Base-by-base conservation (phyloP, 768 basidiomycete genomes). In the Vishniacozyma victoriae region DNA sequence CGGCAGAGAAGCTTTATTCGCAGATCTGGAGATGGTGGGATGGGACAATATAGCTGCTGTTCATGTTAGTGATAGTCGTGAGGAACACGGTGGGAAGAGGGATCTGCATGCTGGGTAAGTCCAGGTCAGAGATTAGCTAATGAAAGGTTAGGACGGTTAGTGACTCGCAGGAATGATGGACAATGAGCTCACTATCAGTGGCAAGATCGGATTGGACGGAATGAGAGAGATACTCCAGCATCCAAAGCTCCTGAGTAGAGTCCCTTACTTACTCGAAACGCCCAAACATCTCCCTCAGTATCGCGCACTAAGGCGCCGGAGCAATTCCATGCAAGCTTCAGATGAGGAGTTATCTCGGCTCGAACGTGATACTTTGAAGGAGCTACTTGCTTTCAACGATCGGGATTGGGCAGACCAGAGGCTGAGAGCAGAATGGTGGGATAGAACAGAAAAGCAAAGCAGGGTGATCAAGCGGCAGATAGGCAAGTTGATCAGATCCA, bases 31-130 rank as follows among this genome's bases (percentile, higher is more conserved):
- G 20, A 35, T 19, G 20, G 31, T 57, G 23, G 53, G 43, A 6
- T 0, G 23, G 19, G 50, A 42, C 9, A 46, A 37, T 13, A 44
- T 52, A 5, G 49, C 36, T 2, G 55, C 33, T 7, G n/a, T 57
- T 4, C 55, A 57, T 41, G 33, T 57, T 3, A 46, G 50, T 20
- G 55, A 52, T 29, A 23, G 39, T 5, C 35, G 16, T 18, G 22
- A 14, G 16, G 20, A 38, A 11, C 55, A 57, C 35, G 55, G 55
- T 15, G 44, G 46, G 1, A 45, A 20, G 25, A 37, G 35, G 3
- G 46, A 57, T 41, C 15, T 35, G 22, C 55, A 57, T 43, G 38
- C 41, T 25, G 42, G 35, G 55, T 57, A 46, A 48, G 55, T 45
- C 11, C 5, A 11, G 6, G 22, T 16, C 14, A 19, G 22, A 18